Conservation (phyloP, 768 basidiomycete genomes). For the Fibroporia radiculosa region DNA sequence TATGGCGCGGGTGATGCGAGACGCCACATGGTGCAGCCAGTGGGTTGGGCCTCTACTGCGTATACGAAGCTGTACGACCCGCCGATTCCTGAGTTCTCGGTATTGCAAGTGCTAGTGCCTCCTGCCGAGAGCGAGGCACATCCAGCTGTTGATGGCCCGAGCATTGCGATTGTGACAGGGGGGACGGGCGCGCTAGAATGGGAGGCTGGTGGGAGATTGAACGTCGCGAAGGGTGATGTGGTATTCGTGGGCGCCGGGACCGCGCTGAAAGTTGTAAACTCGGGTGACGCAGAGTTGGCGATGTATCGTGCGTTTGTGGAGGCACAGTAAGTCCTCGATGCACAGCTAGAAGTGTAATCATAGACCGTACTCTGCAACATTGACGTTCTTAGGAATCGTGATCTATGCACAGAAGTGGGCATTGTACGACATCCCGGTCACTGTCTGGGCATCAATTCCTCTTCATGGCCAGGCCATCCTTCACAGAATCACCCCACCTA, state of each 20-base stretch:
- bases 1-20: slow-evolving; percentile 66
- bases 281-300: slow-evolving; percentile 34
- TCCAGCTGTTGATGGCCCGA: slow-evolving; percentile 69
- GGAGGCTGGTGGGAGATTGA: slow-evolving; percentile 30
- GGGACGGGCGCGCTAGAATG: slow-evolving; percentile 55
- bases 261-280: slow-evolving; percentile 37
- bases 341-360: too few species aligned
- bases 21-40: slow-evolving; percentile 64
- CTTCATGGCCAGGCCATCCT: too few species aligned
- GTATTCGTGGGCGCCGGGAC: slow-evolving; percentile 75
- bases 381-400: too few species aligned
- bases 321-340: slow-evolving; percentile 11
- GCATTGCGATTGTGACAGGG: slow-evolving; percentile 69
- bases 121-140: slow-evolving; percentile 45
- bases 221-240: slow-evolving; percentile 59
- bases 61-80: slow-evolving; percentile 72
- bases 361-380: too few species aligned
- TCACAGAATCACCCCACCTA: too few species aligned
- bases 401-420: too few species aligned
- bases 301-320: slow-evolving; percentile 70
- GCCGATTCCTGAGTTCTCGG: slow-evolving; percentile 90
- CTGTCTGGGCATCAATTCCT: too few species aligned
- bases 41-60: slow-evolving; percentile 28
- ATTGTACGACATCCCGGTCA: too few species aligned
- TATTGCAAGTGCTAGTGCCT: slow-evolving; percentile 53